Conservation (phyloP, 2,329 filamentous ascomycete species). For the Hypomyces perniciosus region DNA sequence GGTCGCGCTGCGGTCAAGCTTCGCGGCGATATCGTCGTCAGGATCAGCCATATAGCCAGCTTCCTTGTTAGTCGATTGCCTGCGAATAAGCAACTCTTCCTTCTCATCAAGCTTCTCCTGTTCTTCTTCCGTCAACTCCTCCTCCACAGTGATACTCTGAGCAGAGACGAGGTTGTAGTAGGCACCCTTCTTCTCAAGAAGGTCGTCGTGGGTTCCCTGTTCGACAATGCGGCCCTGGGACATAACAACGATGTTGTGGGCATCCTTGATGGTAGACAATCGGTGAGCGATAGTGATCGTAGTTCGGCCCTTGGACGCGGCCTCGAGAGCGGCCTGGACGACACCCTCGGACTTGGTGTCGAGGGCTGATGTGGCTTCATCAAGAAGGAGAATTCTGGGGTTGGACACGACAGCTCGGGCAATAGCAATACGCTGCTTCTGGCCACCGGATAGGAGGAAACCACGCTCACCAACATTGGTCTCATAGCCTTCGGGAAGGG, state of each 20-base stretch:
- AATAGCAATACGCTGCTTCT: slow-evolving; percentile 96
- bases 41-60: slow-evolving; percentile 47
- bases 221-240: slow-evolving; percentile 76
- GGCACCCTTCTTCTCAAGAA: slow-evolving; percentile 64
- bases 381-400: slow-evolving; percentile 84
- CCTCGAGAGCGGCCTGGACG: slow-evolving; percentile 87
- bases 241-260: slow-evolving; percentile 96
- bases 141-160: slow-evolving; percentile 67
- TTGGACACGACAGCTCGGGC: slow-evolving; percentile 85
- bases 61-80: slow-evolving; percentile 34
- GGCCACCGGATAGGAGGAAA: slow-evolving; percentile 85
- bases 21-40: slow-evolving; percentile 55
- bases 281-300: slow-evolving; percentile 96
- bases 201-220: slow-evolving; percentile 78
- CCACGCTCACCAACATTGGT: slow-evolving; percentile 92
- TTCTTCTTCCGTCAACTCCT: slow-evolving; percentile 47
- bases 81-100: slow-evolving; percentile 46
- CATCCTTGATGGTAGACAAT: slow-evolving; percentile 87
- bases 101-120: slow-evolving; percentile 43
- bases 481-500: slow-evolving; percentile 81
- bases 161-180: slow-evolving; percentile 85
- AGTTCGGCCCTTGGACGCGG: slow-evolving; percentile 77
- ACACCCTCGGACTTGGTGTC: slow-evolving; percentile 94
- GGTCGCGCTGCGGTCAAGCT: slow-evolving; percentile 51
- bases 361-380: slow-evolving; percentile 89